These are phyloP conservation scores for Calonectria pseudoturangicola DNA, from an alignment of 2,329 filamentous ascomycete species.

Conservation along the genomic window DNA sequence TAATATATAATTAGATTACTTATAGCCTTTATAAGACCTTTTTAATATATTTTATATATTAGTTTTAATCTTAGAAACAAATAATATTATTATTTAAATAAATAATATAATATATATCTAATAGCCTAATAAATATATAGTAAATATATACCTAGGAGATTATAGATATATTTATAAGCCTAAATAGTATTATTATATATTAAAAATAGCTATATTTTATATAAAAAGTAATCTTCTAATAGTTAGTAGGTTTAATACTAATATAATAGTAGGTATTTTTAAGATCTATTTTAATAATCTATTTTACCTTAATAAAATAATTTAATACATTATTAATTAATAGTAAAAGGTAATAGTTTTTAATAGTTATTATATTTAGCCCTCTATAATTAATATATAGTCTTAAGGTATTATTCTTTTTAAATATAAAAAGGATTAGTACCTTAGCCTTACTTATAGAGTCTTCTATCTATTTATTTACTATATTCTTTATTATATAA, in stretches of 20 bases:
- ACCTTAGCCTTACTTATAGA: slow-evolving; percentile 32
- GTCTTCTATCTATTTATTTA: slow-evolving; percentile 29
- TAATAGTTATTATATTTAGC: slow-evolving; percentile 41
- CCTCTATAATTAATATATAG: slow-evolving; percentile 44
- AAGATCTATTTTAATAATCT: slow-evolving; percentile 40
- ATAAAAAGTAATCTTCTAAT: slow-evolving; percentile 41
- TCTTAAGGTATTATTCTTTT: slow-evolving; percentile 31
- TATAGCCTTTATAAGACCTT: slow-evolving; percentile 33
- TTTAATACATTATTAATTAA: slow-evolving; percentile 37
- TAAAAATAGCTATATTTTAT: slow-evolving; percentile 44
- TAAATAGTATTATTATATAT: slow-evolving; percentile 44
- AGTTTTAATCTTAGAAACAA: slow-evolving; percentile 32
- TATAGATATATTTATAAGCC: slow-evolving; percentile 40
- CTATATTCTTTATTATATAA: slow-evolving; percentile 37
- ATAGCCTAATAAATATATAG: slow-evolving; percentile 38
- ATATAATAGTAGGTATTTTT: slow-evolving; percentile 41
- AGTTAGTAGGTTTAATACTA: slow-evolving; percentile 37
- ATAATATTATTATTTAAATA: slow-evolving; percentile 46
- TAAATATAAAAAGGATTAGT: slow-evolving; percentile 38
- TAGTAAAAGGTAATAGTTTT: slow-evolving; percentile 38
- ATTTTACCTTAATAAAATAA: slow-evolving; percentile 30
- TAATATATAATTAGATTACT: slow-evolving; percentile 36
- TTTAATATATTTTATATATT: slow-evolving; percentile 41
- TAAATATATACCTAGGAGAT: slow-evolving; percentile 45
- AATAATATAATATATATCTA: slow-evolving; percentile 44